Evolutionary conservation across 2,329 filamentous ascomycete genomes (phyloP).

Genomic region (Hypoxylon sp.): DNA sequence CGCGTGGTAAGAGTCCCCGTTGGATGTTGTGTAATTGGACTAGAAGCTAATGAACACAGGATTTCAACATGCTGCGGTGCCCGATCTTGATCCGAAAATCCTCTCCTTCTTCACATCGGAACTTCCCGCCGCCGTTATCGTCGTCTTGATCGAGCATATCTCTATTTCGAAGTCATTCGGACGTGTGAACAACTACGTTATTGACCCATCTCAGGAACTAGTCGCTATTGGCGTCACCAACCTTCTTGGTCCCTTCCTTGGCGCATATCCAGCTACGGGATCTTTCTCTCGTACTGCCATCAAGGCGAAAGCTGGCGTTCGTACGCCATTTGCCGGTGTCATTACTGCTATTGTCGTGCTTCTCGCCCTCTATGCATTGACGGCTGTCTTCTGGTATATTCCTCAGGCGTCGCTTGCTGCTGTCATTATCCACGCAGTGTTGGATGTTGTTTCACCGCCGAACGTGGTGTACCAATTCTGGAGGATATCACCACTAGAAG

Average conservation of each 20-base stretch:
- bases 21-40: background rate
- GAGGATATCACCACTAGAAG: constrained; percentile 85
- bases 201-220: constrained; percentile 84
- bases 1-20: constrained; percentile 68
- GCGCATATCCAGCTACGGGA: constrained; percentile 87
- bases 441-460: constrained; percentile 86
- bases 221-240: constrained; percentile 85
- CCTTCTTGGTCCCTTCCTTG: constrained; percentile 82
- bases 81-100: constrained; percentile 55
- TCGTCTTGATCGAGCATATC: constrained; percentile 86
- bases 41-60: constrained; percentile 59
- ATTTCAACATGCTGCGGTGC: constrained; percentile 69
- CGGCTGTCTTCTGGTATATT: constrained; percentile 91
- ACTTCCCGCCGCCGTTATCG: constrained; percentile 78
- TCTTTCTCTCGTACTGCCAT: constrained; percentile 94
- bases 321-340: constrained; percentile 87
- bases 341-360: constrained; percentile 87
- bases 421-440: constrained; percentile 92
- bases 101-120: constrained; percentile 75
- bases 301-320: constrained; percentile 93
- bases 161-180: constrained; percentile 88
- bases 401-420: constrained; percentile 81
- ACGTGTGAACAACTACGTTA: constrained; percentile 82
- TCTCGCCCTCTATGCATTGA: constrained; percentile 85
- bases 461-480: constrained; percentile 91